Conservation (phyloP, 2,329 filamentous ascomycete species). For the Hypomyces rosellus region DNA sequence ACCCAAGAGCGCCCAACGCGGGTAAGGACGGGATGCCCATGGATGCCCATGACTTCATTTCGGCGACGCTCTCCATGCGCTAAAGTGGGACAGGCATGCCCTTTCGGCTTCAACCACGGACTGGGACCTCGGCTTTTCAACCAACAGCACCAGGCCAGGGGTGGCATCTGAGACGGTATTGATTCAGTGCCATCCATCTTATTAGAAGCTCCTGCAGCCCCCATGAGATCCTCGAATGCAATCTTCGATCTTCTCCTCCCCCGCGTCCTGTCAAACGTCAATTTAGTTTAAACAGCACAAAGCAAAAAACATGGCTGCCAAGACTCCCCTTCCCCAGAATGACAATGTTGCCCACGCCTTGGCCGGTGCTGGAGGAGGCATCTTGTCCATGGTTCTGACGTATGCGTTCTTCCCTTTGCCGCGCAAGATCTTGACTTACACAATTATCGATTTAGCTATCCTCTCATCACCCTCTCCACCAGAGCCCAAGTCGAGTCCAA, state of each 20-base stretch:
- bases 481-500: constrained; percentile 97
- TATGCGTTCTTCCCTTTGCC: constrained; percentile 35
- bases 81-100: constrained; percentile 6
- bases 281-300: neutral
- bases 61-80: constrained; percentile 5
- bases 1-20: neutral
- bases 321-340: constrained; percentile 70
- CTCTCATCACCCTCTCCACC: constrained; percentile 93
- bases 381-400: constrained; percentile 94
- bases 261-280: neutral
- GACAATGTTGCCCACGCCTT: constrained; percentile 97
- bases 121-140: constrained; percentile 11
- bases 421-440: constrained; percentile 4
- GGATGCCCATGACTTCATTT: constrained; percentile 19
- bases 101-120: constrained; percentile 3
- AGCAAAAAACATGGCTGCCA: constrained; percentile 33
- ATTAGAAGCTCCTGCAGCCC: neutral
- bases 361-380: constrained; percentile 85
- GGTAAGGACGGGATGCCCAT: constrained; percentile 4
- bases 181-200: neutral
- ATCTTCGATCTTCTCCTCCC: neutral
- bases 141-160: constrained; percentile 2
- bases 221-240: neutral
- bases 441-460: constrained; percentile 57
- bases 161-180: constrained; percentile 3